phyloP scores from a whole-genome alignment of 805 yeast species.

The Saccharomyces kudriavzevii region DNA sequence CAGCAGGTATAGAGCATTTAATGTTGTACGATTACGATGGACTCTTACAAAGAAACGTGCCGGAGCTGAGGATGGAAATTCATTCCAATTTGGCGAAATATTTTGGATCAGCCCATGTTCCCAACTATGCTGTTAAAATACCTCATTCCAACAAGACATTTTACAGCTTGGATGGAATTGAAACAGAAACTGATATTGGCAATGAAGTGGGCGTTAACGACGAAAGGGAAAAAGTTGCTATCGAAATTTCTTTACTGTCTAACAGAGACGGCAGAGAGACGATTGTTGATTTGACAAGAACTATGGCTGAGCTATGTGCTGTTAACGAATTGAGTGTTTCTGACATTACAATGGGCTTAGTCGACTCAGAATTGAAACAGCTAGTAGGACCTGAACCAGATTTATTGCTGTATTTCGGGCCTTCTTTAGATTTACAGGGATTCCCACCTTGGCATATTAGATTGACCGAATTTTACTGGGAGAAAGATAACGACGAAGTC shows the following conservation, averaged over 20 bases:
- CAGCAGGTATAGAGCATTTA: conserved; percentile 70
- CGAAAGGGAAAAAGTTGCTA: conserved; percentile 35
- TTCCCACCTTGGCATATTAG: conserved; percentile 98
- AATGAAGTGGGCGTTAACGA: conserved; percentile 22
- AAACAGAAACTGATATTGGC: conserved; percentile 27
- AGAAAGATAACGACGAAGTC: conserved; percentile 74
- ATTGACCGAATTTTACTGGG: conserved; percentile 84
- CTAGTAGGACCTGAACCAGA: conserved; percentile 92
- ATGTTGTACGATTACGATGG: conserved; percentile 79
- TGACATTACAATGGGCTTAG: conserved; percentile 66
- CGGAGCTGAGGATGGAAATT: conserved; percentile 50
- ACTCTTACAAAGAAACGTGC: conserved; percentile 44
- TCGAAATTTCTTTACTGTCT: conserved; percentile 61
- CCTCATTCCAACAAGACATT: conserved; percentile 57
- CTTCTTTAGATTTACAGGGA: conserved; percentile 82
- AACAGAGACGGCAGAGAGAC: conserved; percentile 83
- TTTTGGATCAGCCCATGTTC: conserved; percentile 64
- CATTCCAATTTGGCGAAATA: conserved; percentile 54
- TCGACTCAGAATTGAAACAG: conserved; percentile 65
- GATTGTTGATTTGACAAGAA: conserved; percentile 77
- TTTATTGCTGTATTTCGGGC: conserved; percentile 72
- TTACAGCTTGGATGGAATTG: conserved; percentile 25
- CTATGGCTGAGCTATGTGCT: conserved; percentile 69
- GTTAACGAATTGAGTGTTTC: conserved; percentile 49
- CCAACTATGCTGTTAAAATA: conserved; percentile 51